These are phyloP conservation scores for Diaporthe sp. DNA, from an alignment of 2,329 filamentous ascomycete species.

Conservation along the genomic window DNA sequence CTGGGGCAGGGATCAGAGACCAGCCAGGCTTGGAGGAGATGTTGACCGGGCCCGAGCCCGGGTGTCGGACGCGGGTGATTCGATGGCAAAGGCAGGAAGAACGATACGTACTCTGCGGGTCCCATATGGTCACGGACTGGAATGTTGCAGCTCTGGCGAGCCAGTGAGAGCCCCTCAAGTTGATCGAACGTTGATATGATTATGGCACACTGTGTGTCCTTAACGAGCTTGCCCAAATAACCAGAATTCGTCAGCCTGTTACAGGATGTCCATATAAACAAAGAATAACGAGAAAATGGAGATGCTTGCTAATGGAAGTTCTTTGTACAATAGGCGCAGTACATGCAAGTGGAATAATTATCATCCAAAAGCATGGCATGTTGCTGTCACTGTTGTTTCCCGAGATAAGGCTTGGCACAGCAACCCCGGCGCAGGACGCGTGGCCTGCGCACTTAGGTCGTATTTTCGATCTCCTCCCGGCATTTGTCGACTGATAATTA, in stretches of 20 bases:
- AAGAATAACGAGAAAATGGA: background rate
- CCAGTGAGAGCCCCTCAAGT: background rate
- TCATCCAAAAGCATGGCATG: background rate
- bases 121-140: no score
- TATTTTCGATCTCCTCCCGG: background rate
- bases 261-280: background rate
- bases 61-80: background rate
- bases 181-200: background rate
- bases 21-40: background rate
- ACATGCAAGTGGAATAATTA: background rate
- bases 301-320: background rate
- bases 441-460: slow-evolving; percentile 10
- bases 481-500: slow-evolving; percentile 8
- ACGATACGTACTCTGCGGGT: no score
- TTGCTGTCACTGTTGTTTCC: background rate
- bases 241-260: no score
- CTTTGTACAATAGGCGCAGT: no score
- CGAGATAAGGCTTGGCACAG: slow-evolving; percentile 6
- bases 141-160: background rate
- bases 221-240: background rate
- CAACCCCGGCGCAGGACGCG: slow-evolving; percentile 4
- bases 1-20: background rate
- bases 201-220: background rate
- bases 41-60: background rate
- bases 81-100: background rate